Percentiles rank a stretch among this genome's conserved stretches.
These are phyloP conservation scores for Lasiodiplodia hormozganensis DNA, from an alignment of 2,329 filamentous ascomycete species.

Conservation along the genomic window DNA sequence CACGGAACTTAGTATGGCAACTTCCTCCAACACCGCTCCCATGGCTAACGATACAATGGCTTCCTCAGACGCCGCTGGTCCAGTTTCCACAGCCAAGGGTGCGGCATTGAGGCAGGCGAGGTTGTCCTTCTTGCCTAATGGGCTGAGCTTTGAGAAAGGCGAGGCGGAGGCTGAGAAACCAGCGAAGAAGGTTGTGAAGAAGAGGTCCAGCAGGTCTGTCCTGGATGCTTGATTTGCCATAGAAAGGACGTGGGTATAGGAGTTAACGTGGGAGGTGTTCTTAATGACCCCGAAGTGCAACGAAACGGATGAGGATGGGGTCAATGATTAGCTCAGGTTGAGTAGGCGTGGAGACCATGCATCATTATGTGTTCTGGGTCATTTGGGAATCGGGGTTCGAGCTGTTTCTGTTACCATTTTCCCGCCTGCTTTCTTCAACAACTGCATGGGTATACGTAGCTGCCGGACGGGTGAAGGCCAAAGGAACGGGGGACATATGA, in stretches of 20 bases:
- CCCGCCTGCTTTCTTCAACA: background rate
- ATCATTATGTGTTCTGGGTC: background rate
- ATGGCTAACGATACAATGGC: background rate
- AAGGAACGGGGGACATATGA: background rate
- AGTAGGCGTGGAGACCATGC: background rate
- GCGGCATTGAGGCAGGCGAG: conserved; percentile 14
- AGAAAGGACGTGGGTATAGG: background rate
- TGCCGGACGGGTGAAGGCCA: background rate
- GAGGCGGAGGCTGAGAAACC: background rate
- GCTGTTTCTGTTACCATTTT: background rate
- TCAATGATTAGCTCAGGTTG: background rate
- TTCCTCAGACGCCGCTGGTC: background rate
- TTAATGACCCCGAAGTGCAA: background rate
- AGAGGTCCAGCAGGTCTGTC: background rate
- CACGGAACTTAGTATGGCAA: background rate
- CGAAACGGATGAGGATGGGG: background rate
- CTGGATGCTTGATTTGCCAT: background rate
- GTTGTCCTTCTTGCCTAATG: conserved; percentile 14
- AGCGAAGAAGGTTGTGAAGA: conserved; percentile 12
- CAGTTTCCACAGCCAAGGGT: background rate
- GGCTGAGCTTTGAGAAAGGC: conserved; percentile 11
- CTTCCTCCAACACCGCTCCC: background rate
- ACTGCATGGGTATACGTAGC: background rate
- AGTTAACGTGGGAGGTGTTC: background rate
- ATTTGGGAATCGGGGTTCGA: background rate